Conservation (phyloP, 495 filamentous ascomycete genomes). For the Stereocaulon alpinum region DNA sequence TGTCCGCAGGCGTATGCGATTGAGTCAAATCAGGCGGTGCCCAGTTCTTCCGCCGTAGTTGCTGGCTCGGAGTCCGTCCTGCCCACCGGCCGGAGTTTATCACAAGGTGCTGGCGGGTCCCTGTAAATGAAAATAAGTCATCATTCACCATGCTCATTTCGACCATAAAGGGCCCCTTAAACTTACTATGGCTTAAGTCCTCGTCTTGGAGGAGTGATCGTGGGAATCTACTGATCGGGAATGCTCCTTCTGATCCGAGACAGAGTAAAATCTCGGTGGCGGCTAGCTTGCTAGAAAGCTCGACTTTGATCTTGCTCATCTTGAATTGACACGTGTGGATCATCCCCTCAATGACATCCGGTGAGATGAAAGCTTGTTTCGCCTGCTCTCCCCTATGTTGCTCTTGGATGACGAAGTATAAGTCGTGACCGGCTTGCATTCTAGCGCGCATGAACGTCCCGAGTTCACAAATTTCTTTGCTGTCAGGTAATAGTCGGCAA, state of each 20-base stretch:
- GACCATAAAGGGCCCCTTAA: neutral
- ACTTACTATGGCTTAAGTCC: conserved; percentile 1
- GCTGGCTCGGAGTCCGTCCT: conserved; percentile 5
- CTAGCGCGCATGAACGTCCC: conserved; percentile 10
- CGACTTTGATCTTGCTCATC: conserved; percentile 8
- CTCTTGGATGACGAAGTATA: conserved; percentile 20
- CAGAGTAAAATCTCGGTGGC: conserved; percentile 14
- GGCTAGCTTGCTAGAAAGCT: conserved; percentile 11
- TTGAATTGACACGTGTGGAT: conserved; percentile 4
- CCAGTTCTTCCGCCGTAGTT: conserved; percentile 5
- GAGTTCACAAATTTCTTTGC: conserved; percentile 14
- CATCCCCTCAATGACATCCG: conserved; percentile 17
- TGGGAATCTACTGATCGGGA: conserved; percentile 20
- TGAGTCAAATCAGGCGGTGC: neutral
- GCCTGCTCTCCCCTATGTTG: conserved; percentile 3
- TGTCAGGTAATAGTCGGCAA: conserved; percentile 11
- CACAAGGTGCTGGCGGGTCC: neutral
- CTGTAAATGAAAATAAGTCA: neutral
- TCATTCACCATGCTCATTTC: neutral
- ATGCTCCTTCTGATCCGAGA: neutral
- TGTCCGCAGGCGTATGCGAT: neutral
- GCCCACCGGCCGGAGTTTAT: conserved; percentile 7
- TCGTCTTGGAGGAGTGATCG: conserved; percentile 17
- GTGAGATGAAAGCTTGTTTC: conserved; percentile 3
- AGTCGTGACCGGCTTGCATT: neutral